Base-by-base conservation (phyloP, 805 yeast genomes). In the Vanderwaltozyma polyspora region DNA sequence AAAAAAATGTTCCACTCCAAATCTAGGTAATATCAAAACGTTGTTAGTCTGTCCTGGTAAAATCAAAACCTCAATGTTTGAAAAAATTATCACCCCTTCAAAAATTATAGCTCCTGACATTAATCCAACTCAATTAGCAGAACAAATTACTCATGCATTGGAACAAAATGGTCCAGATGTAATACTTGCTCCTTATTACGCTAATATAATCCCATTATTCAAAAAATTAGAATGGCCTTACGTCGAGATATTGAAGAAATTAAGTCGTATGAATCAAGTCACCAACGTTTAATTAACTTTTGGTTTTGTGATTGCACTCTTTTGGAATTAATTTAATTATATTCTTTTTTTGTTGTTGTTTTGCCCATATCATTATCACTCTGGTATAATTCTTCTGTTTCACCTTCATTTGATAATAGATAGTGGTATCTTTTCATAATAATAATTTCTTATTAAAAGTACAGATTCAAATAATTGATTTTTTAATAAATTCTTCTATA, bases 1-100 rank as follows among this genome's bases (percentile, higher is more conserved):
- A 16, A 29, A 19, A 6, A 50, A 48, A 14, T 59, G 72, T 12
- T 8, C 10, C 5, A 14, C 13, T 4, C 13, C 16, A 14, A 12
- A 12, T 6, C 50, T 27, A 5, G 23, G 27, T 12, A 61, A 58
- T 33, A 53, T 89, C 13, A 76, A 76, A 44, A 79, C 94, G 0
- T 59, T 89, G 36, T 62, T 89, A 24, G 67, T 89, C 0, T 78
- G 91, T 44, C 94, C 95, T 0, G 97, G 97, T 0, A 96, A 89
- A 52, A 55, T 89, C 41, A 70, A 67, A 32, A 85, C 96, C 0
- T 47, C 53, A 3, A 70, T 89, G 84, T 89, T 89, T 53, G 62
- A 63, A 13, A 76, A 77, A 2, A 82, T 89, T 5, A 41, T 57
- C 21, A 79, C 95, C 0, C 95, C 96, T 0, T 76, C 82, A 9